phyloP scores from a whole-genome alignment of 768 basidiomycete genomes.

The Tephrocybe rancida region DNA sequence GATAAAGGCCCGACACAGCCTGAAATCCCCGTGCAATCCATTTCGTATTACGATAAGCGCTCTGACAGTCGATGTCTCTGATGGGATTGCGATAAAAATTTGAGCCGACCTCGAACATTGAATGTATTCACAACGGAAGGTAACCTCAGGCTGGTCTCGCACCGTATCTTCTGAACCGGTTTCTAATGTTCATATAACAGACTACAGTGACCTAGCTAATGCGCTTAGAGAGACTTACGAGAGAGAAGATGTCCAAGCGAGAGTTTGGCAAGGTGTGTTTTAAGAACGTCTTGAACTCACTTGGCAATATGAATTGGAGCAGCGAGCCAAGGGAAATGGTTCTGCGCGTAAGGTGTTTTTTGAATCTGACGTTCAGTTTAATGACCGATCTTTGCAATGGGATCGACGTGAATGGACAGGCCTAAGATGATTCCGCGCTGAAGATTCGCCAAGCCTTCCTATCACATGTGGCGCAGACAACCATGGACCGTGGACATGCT shows the following conservation, averaged over 20 bases:
- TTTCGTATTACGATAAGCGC: too few species aligned
- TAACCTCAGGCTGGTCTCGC: conserved; percentile 17
- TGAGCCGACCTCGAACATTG: conserved; percentile 59
- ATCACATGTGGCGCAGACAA: conserved; percentile 46
- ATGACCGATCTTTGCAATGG: conserved; percentile 41
- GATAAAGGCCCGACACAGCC: too few species aligned
- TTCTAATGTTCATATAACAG: conserved; percentile 39
- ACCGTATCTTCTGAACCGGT: too few species aligned
- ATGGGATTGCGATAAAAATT: conserved; percentile 67
- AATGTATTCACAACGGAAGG: conserved; percentile 64
- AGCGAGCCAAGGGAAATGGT: conserved; percentile 68
- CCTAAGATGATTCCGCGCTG: conserved; percentile 15
- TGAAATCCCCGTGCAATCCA: too few species aligned
- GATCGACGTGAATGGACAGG: conserved; percentile 52
- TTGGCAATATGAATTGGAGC: too few species aligned
- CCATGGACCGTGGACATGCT: conserved; percentile 66
- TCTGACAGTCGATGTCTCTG: conserved; percentile 48
- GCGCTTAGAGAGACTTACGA: conserved; percentile 59
- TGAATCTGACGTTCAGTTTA: not conserved
- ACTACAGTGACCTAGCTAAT: conserved; percentile 64
- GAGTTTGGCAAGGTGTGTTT: conserved; percentile 68
- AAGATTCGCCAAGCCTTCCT: conserved; percentile 50
- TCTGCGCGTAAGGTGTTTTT: conserved; percentile 67
- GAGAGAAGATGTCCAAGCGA: conserved; percentile 62
- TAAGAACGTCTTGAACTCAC: too few species aligned